Percentiles rank a stretch among this genome's conserved stretches.
These are phyloP conservation scores for Globisporangium apiculatum DNA, from an alignment of 352 stramenopile species.

Conservation along the genomic window DNA sequence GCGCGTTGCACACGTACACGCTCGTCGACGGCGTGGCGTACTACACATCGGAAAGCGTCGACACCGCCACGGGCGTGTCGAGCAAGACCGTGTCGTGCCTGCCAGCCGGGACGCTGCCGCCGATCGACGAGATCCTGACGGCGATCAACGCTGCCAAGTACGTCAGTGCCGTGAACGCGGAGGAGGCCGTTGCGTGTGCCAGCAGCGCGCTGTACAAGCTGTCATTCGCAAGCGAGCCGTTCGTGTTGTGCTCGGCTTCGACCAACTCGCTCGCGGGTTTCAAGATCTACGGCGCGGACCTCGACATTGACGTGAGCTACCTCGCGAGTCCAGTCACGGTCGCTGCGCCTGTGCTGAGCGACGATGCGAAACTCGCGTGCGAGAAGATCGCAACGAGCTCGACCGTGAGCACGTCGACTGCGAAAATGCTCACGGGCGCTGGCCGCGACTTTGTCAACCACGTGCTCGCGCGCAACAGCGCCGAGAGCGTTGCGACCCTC, in stretches of 20 bases:
- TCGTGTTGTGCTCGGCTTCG: conserved; percentile 25
- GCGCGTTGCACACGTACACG: too few species aligned
- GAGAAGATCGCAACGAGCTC: conserved; percentile 2
- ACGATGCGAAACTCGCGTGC: conserved; percentile 7
- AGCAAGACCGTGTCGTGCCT: too few species aligned
- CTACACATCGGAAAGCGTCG: too few species aligned
- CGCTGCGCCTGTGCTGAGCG: neutral
- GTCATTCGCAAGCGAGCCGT: conserved; percentile 34
- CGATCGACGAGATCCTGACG: neutral
- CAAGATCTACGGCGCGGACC: conserved; percentile 29
- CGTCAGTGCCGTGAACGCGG: neutral
- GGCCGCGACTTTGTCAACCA: conserved; percentile 13
- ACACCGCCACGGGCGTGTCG: too few species aligned
- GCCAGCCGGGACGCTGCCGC: neutral
- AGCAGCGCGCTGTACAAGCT: conserved; percentile 3
- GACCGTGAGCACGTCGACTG: conserved; percentile 12
- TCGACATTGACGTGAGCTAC: conserved; percentile 36
- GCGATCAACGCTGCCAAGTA: conserved; percentile 1
- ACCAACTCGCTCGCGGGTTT: conserved; percentile 14
- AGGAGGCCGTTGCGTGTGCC: neutral
- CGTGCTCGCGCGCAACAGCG: conserved; percentile 14
- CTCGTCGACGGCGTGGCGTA: too few species aligned
- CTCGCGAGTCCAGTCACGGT: conserved; percentile 1
- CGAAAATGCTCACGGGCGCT: neutral
- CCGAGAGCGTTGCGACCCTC: conserved; percentile 10